Percentiles rank a stretch among this genome's conserved stretches.
phyloP scores from a whole-genome alignment of 805 yeast species.

The Danielia reshetovae region DNA sequence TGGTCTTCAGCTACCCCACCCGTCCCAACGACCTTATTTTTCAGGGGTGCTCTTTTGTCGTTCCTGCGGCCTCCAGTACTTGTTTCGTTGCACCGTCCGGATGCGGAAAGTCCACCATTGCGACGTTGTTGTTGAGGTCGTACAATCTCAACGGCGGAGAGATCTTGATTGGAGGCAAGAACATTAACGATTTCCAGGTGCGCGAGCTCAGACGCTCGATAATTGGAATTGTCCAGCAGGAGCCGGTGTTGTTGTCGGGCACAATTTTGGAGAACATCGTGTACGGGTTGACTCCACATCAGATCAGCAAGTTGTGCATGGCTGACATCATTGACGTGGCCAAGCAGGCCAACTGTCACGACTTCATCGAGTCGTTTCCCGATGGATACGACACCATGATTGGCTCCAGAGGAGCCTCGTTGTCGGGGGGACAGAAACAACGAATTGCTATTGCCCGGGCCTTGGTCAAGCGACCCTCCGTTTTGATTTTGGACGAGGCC shows the following conservation, averaged over 20 bases:
- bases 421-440: slow-evolving; percentile 78
- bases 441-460: slow-evolving; percentile 75
- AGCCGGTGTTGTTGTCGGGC: slow-evolving; percentile 55
- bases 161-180: slow-evolving; percentile 49
- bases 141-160: slow-evolving; percentile 48
- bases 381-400: slow-evolving; percentile 58
- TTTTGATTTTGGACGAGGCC: slow-evolving; percentile 66
- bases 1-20: slow-evolving; percentile 40
- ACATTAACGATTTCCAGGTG: slow-evolving; percentile 46
- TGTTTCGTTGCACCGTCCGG: slow-evolving; percentile 57
- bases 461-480: slow-evolving; percentile 59
- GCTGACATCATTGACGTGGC: slow-evolving; percentile 43
- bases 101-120: slow-evolving; percentile 59
- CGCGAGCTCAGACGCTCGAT: slow-evolving; percentile 44
- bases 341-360: slow-evolving; percentile 54
- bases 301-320: slow-evolving; percentile 32
- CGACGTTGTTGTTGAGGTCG: slow-evolving; percentile 49
- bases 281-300: slow-evolving; percentile 44
- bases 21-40: slow-evolving; percentile 35
- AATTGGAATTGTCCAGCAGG: slow-evolving; percentile 61
- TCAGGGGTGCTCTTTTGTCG: slow-evolving; percentile 33
- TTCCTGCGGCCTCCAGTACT: slow-evolving; percentile 35
- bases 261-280: slow-evolving; percentile 52
- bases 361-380: slow-evolving; percentile 51
- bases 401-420: slow-evolving; percentile 52